Evolutionary conservation across 371 early-diverging fungal species (phyloP), one percentile per base, ranked within the genome.

Genomic region (Mortierella sp.): DNA sequence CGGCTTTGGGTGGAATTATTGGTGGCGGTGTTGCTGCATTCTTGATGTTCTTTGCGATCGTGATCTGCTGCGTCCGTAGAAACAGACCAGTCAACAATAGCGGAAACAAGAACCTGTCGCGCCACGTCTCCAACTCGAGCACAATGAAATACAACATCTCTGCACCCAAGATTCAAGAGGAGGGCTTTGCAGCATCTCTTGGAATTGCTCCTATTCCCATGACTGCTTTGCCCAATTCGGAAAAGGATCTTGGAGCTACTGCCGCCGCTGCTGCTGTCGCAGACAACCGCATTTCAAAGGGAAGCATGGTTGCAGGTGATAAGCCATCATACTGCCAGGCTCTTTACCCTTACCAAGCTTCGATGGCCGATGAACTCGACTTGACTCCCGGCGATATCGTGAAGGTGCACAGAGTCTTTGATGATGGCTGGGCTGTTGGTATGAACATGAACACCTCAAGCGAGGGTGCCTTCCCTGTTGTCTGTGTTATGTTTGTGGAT

Each of bases 401-500:
- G 6, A 88, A 86, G 21, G 85, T 94, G 11, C 86, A 87, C 38
- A 70, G 84, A 58, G 84, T 80, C 43, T 92, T 91, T 74, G 91
- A 91, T 66, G 93, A 93, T 72, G 92, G 92, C 2, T 93, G 94
- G 94, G 94, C 89, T 19, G 85, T 92, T 9, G 94, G 94, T 3
- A 84, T 86, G 53, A 93, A 92, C 85, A 88, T 89, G 62, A 86
- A 87, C 55, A 90, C 93, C 1, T 89, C 91, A 10, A 81, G 85
- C 33, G 86, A 86, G 58, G 95, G 95, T 13, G 93, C 91, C 9
- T 94, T 94, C 84, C 95, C 95, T 6, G 62, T 92, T 16, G 89
- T 90, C 7, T 92, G 93, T 73, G 88, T 92, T 41, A 69, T 70
- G 64, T 74, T 72, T 66, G 81, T 80, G 64, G 83, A 79, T 40